Base-by-base conservation (phyloP, 306 rosid species). In the Rosa chinensis region DNA sequence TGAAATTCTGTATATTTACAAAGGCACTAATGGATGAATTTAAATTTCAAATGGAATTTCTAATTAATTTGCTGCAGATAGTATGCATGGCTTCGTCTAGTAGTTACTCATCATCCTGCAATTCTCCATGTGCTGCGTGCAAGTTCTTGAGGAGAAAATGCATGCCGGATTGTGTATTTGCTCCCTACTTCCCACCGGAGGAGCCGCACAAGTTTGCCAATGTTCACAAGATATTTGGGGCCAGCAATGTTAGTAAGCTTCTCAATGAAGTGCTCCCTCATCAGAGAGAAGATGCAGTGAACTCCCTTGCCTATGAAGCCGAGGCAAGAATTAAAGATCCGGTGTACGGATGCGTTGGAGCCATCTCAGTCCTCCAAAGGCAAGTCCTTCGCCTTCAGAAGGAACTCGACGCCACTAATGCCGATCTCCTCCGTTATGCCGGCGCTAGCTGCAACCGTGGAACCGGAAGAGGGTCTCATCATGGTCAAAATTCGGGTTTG, bases 61-160 rank as follows among this genome's bases (percentile, higher is more conserved):
- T 66, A 4, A 37, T 66, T 0, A 5, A 21, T 12, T 47, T 71
- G 58, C n/a, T 73, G 45, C 64, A 39, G 77, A 53, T 59, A 59
- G 39, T 62, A 17, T 66, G 44, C 70, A 79, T 82, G 85, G 85
- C 85, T 73, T 92, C 94, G 78, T 91, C 97, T 20, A 83, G 85
- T 28, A 85, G 86, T 82, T 89, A 92, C 76, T 80, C 88, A 2
- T 8, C 28, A 18, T 66, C 71, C 48, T 66, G 70, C 23, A 90
- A 88, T 74, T 86, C 97, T 55, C 98, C 98, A 5, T 94, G 98
- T 78, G 98, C 98, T 5, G 98, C 97, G 17, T 94, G 98, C 89
- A 94, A 94, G 78, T 92, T 94, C 78, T 40, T 94, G 44, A 83
- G 98, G 67, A 83, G 97, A 69, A 94, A 92, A 80, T 94, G 98